Conservation (phyloP, 345 rosid species). For the Geranium brycei region DNA sequence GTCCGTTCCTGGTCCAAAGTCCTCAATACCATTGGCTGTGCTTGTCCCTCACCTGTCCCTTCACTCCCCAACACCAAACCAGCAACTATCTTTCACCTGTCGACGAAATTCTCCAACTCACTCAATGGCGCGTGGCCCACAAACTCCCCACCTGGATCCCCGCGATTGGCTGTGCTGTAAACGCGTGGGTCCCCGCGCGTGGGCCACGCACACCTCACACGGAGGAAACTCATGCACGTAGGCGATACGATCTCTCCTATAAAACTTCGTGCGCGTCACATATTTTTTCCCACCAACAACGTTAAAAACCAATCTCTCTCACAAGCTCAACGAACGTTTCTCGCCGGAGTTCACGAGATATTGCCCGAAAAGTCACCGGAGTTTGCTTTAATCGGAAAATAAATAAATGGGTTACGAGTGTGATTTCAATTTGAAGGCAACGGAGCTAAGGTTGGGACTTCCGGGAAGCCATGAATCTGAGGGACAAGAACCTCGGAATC, state of each 20-base stretch:
- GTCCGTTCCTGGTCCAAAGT: constrained; percentile 21
- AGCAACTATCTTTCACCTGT: constrained; percentile 22
- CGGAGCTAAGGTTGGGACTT: constrained; percentile 69
- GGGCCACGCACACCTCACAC: neutral
- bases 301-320: too few species aligned
- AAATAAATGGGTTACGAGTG: constrained; percentile 15
- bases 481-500: constrained; percentile 5
- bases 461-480: constrained; percentile 45
- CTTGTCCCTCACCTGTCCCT: constrained; percentile 42
- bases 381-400: too few species aligned
- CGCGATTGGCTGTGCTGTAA: constrained; percentile 1
- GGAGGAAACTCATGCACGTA: neutral
- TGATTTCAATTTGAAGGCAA: constrained; percentile 42
- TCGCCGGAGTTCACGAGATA: neutral
- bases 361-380: too few species aligned
- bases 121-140: neutral
- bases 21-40: constrained; percentile 19
- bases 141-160: neutral
- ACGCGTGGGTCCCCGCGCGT: constrained; percentile 17
- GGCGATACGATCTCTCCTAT: constrained; percentile 13
- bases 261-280: constrained; percentile 15
- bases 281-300: neutral
- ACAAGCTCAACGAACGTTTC: too few species aligned
- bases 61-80: constrained; percentile 12
- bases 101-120: constrained; percentile 10